Base-by-base conservation (phyloP, 148 eudicot genomes). In the Fagopyrum homotropicum region DNA sequence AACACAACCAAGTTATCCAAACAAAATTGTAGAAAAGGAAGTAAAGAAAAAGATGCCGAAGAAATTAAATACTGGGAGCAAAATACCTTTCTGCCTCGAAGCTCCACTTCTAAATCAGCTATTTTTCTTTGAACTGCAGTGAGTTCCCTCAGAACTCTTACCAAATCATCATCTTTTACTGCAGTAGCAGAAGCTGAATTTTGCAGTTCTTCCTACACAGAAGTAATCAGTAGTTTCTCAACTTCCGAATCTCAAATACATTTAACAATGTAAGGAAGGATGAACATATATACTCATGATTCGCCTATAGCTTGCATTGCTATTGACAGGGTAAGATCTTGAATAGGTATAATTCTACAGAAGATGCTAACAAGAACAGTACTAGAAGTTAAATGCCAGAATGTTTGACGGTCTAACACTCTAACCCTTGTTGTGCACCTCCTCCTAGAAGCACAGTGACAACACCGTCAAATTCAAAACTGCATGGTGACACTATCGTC, bases 31-130 rank as follows among this genome's bases (percentile, higher is more conserved):
- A 40, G 17, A 14, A 30, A 63, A 49, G 10, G 22, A 60, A 35
- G 40, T 22, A 22, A 22, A 17, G 17, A 8, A 16, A 44, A 77
- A 56, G 69, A 75, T 9, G 10, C 11, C 12, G 17, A 77, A 49
- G 43, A 78, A 71, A 48, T 14, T 64, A 47, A 70, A 64, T 54
- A 54, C 73, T 7, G 55, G 16, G 46, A 49, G 57, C 26, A 0
- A 55, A 61, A 85, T 76, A 95, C 98, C 96, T 95, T 95, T 84
- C 98, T 85, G 47, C 98, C 98, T 84, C 92, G 97, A 79, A 95
- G 90, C 83, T 95, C 98, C 59, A 95, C 98, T 89, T 95, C 97
- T 73, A 92, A 81, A 85, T 95, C 98, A 66, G 97, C 93, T 64
- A 92, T 90, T 79, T 90, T 95, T 80, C 97, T 88, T 77, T 95